Percentiles rank a stretch among this genome's conserved stretches.
Evolutionary conservation across 805 yeast species (phyloP).

Genomic region (Wilhelminamyces savonicus): DNA sequence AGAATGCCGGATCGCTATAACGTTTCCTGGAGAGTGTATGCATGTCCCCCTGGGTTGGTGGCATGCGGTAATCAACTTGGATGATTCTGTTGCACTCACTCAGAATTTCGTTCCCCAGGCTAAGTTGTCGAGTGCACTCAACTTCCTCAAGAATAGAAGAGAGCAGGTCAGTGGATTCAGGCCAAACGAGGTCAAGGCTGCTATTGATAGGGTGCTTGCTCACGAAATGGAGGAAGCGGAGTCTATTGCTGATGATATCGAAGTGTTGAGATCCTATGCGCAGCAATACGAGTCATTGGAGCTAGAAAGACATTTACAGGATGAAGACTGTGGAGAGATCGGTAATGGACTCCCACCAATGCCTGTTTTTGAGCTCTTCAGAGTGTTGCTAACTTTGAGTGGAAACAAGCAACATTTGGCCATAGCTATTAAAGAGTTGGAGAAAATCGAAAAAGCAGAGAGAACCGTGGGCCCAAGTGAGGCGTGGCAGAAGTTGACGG

Average conservation of each 20-base stretch:
- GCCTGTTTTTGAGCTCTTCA: constrained; percentile 61
- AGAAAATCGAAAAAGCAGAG: constrained; percentile 24
- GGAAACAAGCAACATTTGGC: constrained; percentile 30
- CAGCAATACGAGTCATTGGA: constrained; percentile 17
- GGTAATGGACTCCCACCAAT: constrained; percentile 29
- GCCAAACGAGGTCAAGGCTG: constrained; percentile 41
- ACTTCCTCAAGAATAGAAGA: constrained; percentile 60
- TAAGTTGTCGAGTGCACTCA: constrained; percentile 53
- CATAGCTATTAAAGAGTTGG: constrained; percentile 25
- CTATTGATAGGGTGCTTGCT: constrained; percentile 21
- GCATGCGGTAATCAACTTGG: constrained; percentile 87
- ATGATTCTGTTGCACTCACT: constrained; percentile 79
- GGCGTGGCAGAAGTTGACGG: constrained; percentile 46
- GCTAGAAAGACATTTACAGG: constrained; percentile 17
- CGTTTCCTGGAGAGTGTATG: constrained; percentile 78
- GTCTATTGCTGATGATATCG: constrained; percentile 7
- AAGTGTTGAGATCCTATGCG: constrained; percentile 19
- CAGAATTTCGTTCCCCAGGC: constrained; percentile 78
- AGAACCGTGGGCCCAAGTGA: constrained; percentile 35
- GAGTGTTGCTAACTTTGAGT: constrained; percentile 38
- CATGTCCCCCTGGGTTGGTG: constrained; percentile 97
- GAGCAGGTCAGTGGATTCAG: constrained; percentile 80
- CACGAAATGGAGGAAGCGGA: constrained; percentile 3
- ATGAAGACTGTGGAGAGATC: constrained; percentile 64
- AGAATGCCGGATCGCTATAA: constrained; percentile 61